phyloP scores from a whole-genome alignment of 106 monocot genomes.

The Allium fistulosum region DNA sequence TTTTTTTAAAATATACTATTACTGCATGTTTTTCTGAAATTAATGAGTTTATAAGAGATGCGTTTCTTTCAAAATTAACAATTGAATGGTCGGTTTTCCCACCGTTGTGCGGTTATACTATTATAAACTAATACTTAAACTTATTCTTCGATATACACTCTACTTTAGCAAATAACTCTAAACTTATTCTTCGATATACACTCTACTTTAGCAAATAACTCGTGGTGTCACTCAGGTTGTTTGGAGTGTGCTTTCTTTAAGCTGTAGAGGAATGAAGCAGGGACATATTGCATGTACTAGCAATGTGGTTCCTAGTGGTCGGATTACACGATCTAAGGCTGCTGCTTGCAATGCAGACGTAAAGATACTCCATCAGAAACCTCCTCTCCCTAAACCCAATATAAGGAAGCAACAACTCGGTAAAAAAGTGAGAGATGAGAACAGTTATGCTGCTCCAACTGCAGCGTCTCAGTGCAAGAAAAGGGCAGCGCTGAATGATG shows the following conservation, averaged over 20 bases:
- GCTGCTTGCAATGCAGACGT: constrained; percentile 27
- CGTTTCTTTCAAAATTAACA: no score
- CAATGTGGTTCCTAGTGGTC: constrained; percentile 15
- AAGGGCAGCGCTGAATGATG: constrained; percentile 39
- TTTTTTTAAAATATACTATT: no score
- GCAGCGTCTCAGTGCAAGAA: constrained; percentile 31
- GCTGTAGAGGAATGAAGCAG: constrained; percentile 28
- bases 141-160: no score
- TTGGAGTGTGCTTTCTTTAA: constrained; percentile 10
- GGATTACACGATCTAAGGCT: constrained; percentile 60
- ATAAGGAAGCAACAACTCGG: constrained; percentile 14
- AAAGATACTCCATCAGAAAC: not conserved
- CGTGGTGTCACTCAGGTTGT: not conserved
- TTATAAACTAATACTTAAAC: no score
- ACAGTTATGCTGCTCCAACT: constrained; percentile 15
- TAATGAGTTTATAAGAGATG: no score
- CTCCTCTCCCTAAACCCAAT: constrained; percentile 13
- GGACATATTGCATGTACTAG: constrained; percentile 15
- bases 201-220: no score
- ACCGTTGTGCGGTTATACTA: no score
- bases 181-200: no score
- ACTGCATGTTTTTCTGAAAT: no score
- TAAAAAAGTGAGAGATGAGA: constrained; percentile 52
- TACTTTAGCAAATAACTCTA: no score
- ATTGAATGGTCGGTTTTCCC: no score